These are phyloP conservation scores for Rhizopogon sp. DNA, from an alignment of 768 basidiomycete species.

Conservation along the genomic window DNA sequence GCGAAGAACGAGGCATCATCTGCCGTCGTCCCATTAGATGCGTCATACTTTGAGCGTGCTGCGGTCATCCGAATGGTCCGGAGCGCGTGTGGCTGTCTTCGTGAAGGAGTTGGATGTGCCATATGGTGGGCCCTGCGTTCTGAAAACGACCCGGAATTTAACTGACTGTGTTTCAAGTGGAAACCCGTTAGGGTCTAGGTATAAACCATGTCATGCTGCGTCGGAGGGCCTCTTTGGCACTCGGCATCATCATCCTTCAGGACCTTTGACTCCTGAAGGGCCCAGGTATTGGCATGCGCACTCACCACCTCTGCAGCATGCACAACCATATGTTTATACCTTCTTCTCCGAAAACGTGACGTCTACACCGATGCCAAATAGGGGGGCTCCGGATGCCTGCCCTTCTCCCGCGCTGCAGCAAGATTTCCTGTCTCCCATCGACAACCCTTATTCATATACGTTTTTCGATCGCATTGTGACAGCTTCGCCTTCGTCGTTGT, in stretches of 20 bases:
- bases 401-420: constrained; percentile 21
- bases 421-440: constrained; percentile 10
- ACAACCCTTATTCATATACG: constrained; percentile 28
- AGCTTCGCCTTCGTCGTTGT: constrained; percentile 31
- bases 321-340: constrained; percentile 32
- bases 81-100: constrained; percentile 60
- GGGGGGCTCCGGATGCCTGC: constrained; percentile 1
- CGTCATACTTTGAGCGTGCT: constrained; percentile 51
- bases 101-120: constrained; percentile 65
- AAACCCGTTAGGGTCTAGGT: constrained; percentile 59
- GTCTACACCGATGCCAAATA: constrained; percentile 7
- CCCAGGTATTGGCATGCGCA: constrained; percentile 36
- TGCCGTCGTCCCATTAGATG: constrained; percentile 50
- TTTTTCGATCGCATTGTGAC: constrained; percentile 37
- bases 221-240: constrained; percentile 37
- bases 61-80: constrained; percentile 44
- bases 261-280: constrained; percentile 34
- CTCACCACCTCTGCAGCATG: constrained; percentile 9
- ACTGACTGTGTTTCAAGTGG: constrained; percentile 38
- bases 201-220: constrained; percentile 55
- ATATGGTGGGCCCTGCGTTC: constrained; percentile 37
- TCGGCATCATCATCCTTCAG: constrained; percentile 11
- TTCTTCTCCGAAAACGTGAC: constrained; percentile 46
- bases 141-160: not conserved
- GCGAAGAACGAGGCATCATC: constrained; percentile 49